Evolutionary conservation across 2,329 filamentous ascomycete species (phyloP), one percentile per base, ranked within the genome.

Genomic region (Colletotrichum tofieldiae): DNA sequence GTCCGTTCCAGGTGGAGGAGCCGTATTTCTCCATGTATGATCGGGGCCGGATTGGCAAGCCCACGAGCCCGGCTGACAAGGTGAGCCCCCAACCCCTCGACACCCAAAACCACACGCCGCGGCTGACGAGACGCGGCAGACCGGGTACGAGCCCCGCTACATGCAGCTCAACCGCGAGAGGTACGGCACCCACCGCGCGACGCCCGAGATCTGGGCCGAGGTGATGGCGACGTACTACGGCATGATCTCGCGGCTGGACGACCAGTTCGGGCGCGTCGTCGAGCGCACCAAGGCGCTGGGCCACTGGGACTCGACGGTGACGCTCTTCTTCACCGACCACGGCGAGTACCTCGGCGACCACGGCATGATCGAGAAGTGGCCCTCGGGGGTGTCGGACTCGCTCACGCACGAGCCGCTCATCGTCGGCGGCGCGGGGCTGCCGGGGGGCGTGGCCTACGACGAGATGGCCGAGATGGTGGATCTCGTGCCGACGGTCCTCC

Each of bases 321-420:
- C 83, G 0, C 79, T 85, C 77, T 84, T 85, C 73, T 85, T 84
- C 65, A 84, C 83, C 0, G 83, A 85, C 55, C 84, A 85, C 68
- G 85, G 84, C 4, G 84, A 87, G 64, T 87, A 84, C 62, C 80
- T 87, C 0, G 85, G 84, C 16, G 84, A 87, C 63, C 79, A 86
- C 64, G 84, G 84, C 0, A 75, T 86, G 16, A 84, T 87, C 29
- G 85, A 87, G 75, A 87, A 87, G 68, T 86, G 85, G 84, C 84
- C 84, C 0, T 84, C 82, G 0, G 84, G 82, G 3, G 74, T 86
- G 0, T 84, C 81, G 0, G 82, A 86, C 41, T 78, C 79, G 1
- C 78, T 87, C 0, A 78, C 82, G 0, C 83, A 83, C 20, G 83
- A 86, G 62, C 85, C 84, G 0, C 77, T 86, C 0, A 82, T 86